These are phyloP conservation scores for Durusdinium trenchii DNA, from an alignment of 73 alveolate species.

Conservation along the genomic window DNA sequence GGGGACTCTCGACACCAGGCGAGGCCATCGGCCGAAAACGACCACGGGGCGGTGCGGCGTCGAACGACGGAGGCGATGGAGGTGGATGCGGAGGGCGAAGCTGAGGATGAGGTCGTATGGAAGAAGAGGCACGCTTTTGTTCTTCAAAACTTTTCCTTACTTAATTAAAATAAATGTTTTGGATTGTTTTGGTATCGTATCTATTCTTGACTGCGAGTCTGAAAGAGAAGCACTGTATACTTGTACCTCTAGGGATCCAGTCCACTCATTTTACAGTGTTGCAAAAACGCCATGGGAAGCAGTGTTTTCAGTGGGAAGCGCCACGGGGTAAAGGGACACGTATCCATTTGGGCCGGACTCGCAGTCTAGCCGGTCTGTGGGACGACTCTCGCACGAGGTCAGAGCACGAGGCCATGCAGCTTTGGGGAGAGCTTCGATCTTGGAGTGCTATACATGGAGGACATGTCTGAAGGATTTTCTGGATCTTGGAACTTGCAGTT, in stretches of 20 bases:
- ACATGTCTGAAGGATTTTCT: too few relatives aligned
- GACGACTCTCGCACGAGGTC: not conserved
- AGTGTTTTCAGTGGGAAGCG: too few relatives aligned
- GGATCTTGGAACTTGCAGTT: not conserved
- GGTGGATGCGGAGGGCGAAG: not conserved
- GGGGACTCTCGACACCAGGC: conserved; percentile 2
- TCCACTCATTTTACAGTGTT: too few relatives aligned
- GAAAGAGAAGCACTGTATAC: not conserved
- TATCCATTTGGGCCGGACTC: too few relatives aligned
- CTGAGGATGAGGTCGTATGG: conserved; percentile 15
- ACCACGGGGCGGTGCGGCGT: not conserved
- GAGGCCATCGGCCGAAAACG: not conserved
- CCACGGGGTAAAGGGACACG: too few relatives aligned
- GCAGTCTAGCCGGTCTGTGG: not conserved
- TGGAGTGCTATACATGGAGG: not conserved
- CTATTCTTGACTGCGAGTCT: not conserved
- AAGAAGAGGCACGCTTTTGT: conserved; percentile 53
- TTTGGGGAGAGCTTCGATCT: conserved; percentile 67
- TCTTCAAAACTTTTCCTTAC: too few relatives aligned
- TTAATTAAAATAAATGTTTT: too few relatives aligned
- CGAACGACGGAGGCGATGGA: not conserved
- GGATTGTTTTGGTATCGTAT: not conserved
- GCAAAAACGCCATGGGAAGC: too few relatives aligned
- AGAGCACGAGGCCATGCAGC: conserved; percentile 93
- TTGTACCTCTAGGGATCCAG: not conserved